phyloP scores from a whole-genome alignment of 768 basidiomycete species.

The Punctularia strigosozonata region DNA sequence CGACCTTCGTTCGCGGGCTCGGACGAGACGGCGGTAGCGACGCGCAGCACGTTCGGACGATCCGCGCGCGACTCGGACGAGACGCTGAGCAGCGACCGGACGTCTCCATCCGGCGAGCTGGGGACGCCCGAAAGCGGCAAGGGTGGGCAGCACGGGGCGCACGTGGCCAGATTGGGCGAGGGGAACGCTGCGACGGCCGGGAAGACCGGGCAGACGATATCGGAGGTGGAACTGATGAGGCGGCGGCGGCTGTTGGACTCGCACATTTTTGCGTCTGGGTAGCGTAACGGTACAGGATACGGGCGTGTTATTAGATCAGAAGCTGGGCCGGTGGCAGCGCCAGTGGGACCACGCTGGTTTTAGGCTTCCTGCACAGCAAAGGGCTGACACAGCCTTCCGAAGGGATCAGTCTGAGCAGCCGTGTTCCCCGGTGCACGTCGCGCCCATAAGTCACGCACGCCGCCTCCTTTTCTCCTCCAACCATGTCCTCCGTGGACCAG shows the following conservation, averaged over 20 bases:
- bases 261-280: constrained; percentile 51
- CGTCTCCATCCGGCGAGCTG: neutral
- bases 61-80: constrained; percentile 1
- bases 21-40: constrained; percentile 11
- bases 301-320: too few species aligned
- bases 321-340: too few species aligned
- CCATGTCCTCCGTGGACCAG: constrained; percentile 9
- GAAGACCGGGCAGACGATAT: constrained; percentile 54
- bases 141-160: constrained; percentile 3
- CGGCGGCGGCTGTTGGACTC: constrained; percentile 68
- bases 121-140: neutral
- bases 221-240: constrained; percentile 70
- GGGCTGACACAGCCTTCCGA: too few species aligned
- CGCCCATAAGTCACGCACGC: neutral
- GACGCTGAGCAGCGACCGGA: neutral
- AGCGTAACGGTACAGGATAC: too few species aligned
- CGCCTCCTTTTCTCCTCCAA: constrained; percentile 7
- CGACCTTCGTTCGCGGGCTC: constrained; percentile 12
- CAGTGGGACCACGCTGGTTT: too few species aligned
- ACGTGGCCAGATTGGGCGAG: too few species aligned
- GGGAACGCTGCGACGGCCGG: constrained; percentile 7
- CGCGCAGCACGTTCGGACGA: constrained; percentile 14
- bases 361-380: too few species aligned
- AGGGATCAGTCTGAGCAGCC: too few species aligned
- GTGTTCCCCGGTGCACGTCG: neutral